Evolutionary conservation across 345 rosid genomes (phyloP), one percentile per base, ranked within the genome.

Genomic region (Physaria fendleri): DNA sequence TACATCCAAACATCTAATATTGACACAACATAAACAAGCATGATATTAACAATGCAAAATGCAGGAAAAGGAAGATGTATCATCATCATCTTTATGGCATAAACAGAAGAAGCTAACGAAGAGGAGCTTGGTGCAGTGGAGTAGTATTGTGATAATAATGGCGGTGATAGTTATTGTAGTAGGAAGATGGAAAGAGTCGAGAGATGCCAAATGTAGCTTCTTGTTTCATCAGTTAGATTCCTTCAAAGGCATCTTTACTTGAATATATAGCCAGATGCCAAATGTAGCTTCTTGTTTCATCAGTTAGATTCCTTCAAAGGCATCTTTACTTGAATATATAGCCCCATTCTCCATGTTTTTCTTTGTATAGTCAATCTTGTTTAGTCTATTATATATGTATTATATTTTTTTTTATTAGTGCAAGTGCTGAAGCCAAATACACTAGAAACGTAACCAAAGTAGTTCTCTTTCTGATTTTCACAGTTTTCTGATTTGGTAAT

Each of bases 151-250:
- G 68, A 16, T 69, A 17, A n/a, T 69, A 45, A 39, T 62, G 52
- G 74, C 49, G 51, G 37, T 62, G 68, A 30, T 69, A 47, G 45
- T 55, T 17, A 28, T 69, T 44, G 38, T 69, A 47, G 50, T 69
- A n/a, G 74, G 63, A 54, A 9, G 46, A 39, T 69, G 68, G 74
- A 62, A 62, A 55, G 74, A 55, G 51, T 62, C 45, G 0, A 62
- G 27, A 55, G 24, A 62, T 69, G 62, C 39, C 24, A 45, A 62
- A 3, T 61, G 44, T 69, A 55, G 24, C 45, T 55, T 62, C 63
- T 28, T 69, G 68, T 62, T 62, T 62, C 63, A 69, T 69, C 68
- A 61, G 11, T 53, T 60, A 4, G 57, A 62, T 69, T 62, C 63
- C 18, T 62, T 55, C 22, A 55, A 17, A 69, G 68, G 44, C 57